These are phyloP conservation scores for Pulveroboletus sp. DNA, from an alignment of 768 basidiomycete genomes.

Conservation along the genomic window DNA sequence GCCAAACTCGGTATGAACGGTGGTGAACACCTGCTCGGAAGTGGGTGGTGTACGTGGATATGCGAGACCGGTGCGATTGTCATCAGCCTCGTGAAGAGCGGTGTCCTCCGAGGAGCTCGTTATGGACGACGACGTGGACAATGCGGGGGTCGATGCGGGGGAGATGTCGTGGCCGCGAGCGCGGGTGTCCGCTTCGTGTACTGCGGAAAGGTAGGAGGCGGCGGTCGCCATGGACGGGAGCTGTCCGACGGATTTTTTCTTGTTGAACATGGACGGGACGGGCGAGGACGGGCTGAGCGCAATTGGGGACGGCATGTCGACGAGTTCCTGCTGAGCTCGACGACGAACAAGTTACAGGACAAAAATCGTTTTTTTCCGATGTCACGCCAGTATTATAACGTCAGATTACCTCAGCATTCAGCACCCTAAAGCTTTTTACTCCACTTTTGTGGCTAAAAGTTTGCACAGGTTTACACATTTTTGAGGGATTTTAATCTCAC, in stretches of 20 bases:
- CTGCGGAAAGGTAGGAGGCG: constrained; percentile 57
- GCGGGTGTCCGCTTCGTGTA: constrained; percentile 66
- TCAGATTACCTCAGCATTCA: constrained; percentile 4
- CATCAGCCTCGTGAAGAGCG: constrained; percentile 53
- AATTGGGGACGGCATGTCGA: constrained; percentile 57
- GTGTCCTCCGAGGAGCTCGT: constrained; percentile 71
- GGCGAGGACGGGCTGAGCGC: constrained; percentile 53
- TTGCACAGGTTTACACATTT: too few relatives aligned
- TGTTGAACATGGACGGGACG: constrained; percentile 58
- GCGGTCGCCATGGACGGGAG: constrained; percentile 47
- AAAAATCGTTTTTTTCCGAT: constrained; percentile 8
- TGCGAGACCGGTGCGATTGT: constrained; percentile 55
- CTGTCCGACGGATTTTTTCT: constrained; percentile 43
- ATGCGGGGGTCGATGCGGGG: constrained; percentile 64
- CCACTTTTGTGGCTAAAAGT: too few relatives aligned
- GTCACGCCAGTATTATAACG: constrained; percentile 13
- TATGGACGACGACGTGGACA: constrained; percentile 72
- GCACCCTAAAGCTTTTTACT: background rate
- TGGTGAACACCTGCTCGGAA: constrained; percentile 74
- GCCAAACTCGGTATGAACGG: constrained; percentile 89
- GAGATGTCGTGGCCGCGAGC: constrained; percentile 49
- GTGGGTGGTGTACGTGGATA: constrained; percentile 70
- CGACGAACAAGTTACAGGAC: constrained; percentile 6
- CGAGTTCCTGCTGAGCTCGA: constrained; percentile 6
- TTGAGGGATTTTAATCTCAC: too few relatives aligned